Base-by-base conservation (phyloP, 495 filamentous ascomycete genomes). In the Penicillium longicatenatum region DNA sequence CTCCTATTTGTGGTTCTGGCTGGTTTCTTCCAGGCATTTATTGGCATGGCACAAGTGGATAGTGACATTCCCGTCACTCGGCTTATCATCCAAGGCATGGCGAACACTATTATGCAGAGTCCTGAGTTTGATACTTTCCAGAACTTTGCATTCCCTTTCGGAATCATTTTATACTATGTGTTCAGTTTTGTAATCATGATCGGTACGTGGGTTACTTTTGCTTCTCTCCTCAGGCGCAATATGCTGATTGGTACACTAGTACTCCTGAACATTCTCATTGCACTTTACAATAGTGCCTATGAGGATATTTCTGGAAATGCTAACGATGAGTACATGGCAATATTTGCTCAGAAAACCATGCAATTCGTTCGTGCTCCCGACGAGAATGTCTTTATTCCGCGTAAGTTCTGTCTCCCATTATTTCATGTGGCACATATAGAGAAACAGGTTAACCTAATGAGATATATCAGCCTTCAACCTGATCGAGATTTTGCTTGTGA, bases 111-210 rank as follows among this genome's bases (percentile, higher is more conserved):
- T 20, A 89, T 98, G 85, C 86, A 90, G 69, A 89, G 84, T 44
- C 94, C 94, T 2, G 92, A 97, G 46, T 98, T 98, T 61, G 83
- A 82, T 21, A 91, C 86, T 5, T 98, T 97, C 65, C 90, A 96
- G 58, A 78, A 86, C 17, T 89, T 86, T 70, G 84, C 82, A 1
- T 83, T 79, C 20, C 92, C 92, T 0, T 97, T 94, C 65, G 92
- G 92, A 3, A 83, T 93, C 19, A 89, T 94, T 7, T 84, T 97
- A 10, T 96, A 98, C 71, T 98, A 98, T 70, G 81, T 96, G 52
- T 98, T 95, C 69, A 96, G 91, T 22, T 98, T 98, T 65, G 83
- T 97, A n/a, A 87, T 98, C 31, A 97, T 97, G 90, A 92, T 82
- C 42, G 73, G 81, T 83, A 66, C 65, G 74, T 61, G 14, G 26